These are phyloP conservation scores for Suhomyces choctaworum DNA, from an alignment of 1,139 yeast species.

Conservation along the genomic window DNA sequence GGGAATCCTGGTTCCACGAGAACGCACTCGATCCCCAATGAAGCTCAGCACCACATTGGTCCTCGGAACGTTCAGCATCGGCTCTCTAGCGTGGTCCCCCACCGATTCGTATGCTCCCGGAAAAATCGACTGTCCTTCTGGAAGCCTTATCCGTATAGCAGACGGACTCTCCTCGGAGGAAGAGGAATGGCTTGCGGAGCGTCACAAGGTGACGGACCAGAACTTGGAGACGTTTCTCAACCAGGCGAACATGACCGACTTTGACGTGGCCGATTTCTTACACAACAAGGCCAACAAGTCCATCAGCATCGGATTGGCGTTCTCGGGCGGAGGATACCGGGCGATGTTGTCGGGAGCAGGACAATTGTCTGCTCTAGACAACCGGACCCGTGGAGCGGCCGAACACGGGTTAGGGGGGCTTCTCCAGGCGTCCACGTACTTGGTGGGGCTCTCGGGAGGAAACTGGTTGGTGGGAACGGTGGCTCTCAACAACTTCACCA, in stretches of 20 bases:
- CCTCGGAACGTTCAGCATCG: background rate
- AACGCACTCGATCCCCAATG: too few relatives aligned
- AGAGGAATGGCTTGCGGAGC: conserved; percentile 20
- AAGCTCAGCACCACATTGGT: conserved; percentile 1
- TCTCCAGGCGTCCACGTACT: conserved; percentile 68
- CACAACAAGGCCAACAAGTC: conserved; percentile 21
- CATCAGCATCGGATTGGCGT: conserved; percentile 25
- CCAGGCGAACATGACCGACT: conserved; percentile 22
- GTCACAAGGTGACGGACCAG: conserved; percentile 23
- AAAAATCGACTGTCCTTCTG: conserved; percentile 21
- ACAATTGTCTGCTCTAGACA: conserved; percentile 27
- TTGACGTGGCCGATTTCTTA: conserved; percentile 23
- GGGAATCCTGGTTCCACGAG: too few relatives aligned
- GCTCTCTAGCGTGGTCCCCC: conserved; percentile 19
- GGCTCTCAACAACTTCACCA: conserved; percentile 79
- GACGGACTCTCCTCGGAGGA: conserved; percentile 19
- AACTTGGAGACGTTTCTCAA: conserved; percentile 22
- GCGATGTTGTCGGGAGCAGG: conserved; percentile 32
- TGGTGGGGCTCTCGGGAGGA: conserved; percentile 85
- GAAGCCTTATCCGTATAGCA: conserved; percentile 21
- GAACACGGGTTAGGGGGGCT: conserved; percentile 76
- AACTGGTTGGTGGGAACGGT: conserved; percentile 81
- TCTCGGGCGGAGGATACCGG: conserved; percentile 31
- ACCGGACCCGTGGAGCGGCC: conserved; percentile 41
- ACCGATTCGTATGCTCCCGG: conserved; percentile 29